phyloP scores from a whole-genome alignment of 2,329 filamentous ascomycete species.

The Beauveria brongniartii region DNA sequence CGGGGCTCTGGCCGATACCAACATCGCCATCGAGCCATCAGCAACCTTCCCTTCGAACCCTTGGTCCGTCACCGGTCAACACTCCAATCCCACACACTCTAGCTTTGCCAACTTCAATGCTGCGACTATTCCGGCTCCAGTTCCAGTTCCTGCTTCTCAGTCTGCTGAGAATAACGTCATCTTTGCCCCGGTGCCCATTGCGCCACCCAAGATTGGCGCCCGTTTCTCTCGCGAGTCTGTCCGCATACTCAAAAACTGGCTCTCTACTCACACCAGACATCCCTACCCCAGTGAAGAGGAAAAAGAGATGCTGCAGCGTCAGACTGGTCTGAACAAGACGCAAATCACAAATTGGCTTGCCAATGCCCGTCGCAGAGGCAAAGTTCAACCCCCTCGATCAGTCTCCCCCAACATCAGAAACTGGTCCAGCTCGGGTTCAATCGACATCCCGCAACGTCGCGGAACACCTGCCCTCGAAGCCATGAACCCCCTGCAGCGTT shows the following conservation, averaged over 20 bases:
- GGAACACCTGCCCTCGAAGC: conserved; percentile 45
- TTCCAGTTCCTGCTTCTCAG: conserved; percentile 11
- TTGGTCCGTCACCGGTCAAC: conserved; percentile 37
- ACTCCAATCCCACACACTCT: conserved; percentile 27
- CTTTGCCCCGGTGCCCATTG: conserved; percentile 19
- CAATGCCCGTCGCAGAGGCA: conserved; percentile 76
- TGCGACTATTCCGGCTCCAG: background rate
- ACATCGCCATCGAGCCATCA: conserved; percentile 21
- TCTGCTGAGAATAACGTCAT: conserved; percentile 17
- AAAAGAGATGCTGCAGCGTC: conserved; percentile 67
- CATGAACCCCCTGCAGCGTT: conserved; percentile 52
- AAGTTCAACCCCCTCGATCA: conserved; percentile 60
- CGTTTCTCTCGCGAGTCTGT: conserved; percentile 76
- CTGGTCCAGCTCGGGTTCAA: conserved; percentile 50
- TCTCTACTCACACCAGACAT: conserved; percentile 68
- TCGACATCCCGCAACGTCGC: conserved; percentile 63
- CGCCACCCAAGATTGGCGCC: conserved; percentile 56
- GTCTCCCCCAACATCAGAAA: conserved; percentile 60
- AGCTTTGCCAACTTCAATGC: background rate
- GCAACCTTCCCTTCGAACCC: conserved; percentile 37
- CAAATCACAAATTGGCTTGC: conserved; percentile 92
- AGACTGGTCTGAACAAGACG: conserved; percentile 71
- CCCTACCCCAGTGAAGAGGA: conserved; percentile 86
- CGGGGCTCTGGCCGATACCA: conserved; percentile 26
- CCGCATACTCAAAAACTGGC: conserved; percentile 76